phyloP scores from a whole-genome alignment of 2,329 filamentous ascomycete genomes.

The Aspergillus persii region DNA sequence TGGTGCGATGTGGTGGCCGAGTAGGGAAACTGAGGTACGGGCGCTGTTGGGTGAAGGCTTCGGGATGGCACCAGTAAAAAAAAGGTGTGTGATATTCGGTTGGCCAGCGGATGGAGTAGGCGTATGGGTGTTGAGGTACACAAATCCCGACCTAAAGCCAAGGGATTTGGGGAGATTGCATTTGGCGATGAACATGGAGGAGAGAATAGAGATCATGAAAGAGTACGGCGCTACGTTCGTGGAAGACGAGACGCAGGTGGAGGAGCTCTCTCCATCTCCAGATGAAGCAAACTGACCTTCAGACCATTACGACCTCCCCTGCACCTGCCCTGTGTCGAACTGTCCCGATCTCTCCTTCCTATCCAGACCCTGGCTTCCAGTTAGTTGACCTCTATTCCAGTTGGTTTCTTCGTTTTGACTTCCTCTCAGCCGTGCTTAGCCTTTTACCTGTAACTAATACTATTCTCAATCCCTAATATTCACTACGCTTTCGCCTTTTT shows the following conservation, averaged over 20 bases:
- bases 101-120: constrained; percentile 17
- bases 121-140: constrained; percentile 18
- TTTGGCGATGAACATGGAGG: constrained; percentile 17
- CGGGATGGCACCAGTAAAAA: constrained; percentile 10
- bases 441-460: background rate
- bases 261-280: constrained; percentile 25
- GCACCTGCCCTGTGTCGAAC: too few relatives aligned
- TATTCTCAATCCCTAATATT: background rate
- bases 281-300: too few relatives aligned
- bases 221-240: constrained; percentile 18
- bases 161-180: constrained; percentile 16
- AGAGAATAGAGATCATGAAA: constrained; percentile 17
- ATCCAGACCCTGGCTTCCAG: background rate
- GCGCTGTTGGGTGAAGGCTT: constrained; percentile 7
- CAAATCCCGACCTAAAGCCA: background rate
- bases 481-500: background rate
- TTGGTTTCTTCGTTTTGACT: background rate
- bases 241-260: constrained; percentile 16
- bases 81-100: constrained; percentile 11
- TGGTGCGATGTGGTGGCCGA: constrained; percentile 13
- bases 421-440: background rate
- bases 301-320: too few relatives aligned
- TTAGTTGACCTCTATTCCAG: background rate
- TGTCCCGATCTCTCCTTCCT: background rate
- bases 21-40: constrained; percentile 9